Conservation (phyloP, 2,329 filamentous ascomycete species). For the Trichoderma oligosporum region DNA sequence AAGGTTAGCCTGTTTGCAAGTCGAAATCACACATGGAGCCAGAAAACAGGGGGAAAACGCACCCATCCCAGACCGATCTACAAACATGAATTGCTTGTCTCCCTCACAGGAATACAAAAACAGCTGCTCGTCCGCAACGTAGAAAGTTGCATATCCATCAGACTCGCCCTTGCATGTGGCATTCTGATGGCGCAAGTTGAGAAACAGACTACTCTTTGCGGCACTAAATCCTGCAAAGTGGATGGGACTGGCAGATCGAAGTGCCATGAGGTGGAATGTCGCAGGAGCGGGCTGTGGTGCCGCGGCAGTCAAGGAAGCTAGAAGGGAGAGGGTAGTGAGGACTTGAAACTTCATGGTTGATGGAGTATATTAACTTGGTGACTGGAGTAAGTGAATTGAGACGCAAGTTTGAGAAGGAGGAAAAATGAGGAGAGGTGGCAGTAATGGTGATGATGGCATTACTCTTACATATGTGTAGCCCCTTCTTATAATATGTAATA, state of each 20-base stretch:
- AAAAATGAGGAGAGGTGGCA: too few relatives aligned
- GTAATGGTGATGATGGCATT: background rate
- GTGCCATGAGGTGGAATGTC: slow-evolving; percentile 34
- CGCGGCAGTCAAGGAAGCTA: background rate
- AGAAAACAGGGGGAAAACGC: slow-evolving; percentile 24
- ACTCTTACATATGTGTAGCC: background rate
- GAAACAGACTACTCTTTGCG: slow-evolving; percentile 39
- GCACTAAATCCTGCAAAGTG: slow-evolving; percentile 48
- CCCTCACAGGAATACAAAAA: slow-evolving; percentile 44
- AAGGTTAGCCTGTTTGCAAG: slow-evolving; percentile 2
- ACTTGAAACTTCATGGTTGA: slow-evolving; percentile 12
- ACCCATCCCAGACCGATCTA: slow-evolving; percentile 58
- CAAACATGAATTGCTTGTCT: slow-evolving; percentile 47
- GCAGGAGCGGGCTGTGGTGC: background rate
- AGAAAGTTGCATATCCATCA: slow-evolving; percentile 48
- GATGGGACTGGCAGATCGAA: slow-evolving; percentile 47
- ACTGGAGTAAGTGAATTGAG: background rate
- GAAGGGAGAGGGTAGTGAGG: slow-evolving; percentile 1
- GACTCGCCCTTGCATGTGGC: slow-evolving; percentile 45
- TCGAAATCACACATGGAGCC: too few relatives aligned
- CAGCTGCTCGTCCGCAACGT: slow-evolving; percentile 44
- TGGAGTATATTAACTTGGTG: background rate
- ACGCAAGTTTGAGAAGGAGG: background rate
- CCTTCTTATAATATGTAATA: background rate
- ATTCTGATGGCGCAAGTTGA: slow-evolving; percentile 43